Evolutionary conservation across 2,329 filamentous ascomycete species (phyloP).

Genomic region (Penicillium sp.): DNA sequence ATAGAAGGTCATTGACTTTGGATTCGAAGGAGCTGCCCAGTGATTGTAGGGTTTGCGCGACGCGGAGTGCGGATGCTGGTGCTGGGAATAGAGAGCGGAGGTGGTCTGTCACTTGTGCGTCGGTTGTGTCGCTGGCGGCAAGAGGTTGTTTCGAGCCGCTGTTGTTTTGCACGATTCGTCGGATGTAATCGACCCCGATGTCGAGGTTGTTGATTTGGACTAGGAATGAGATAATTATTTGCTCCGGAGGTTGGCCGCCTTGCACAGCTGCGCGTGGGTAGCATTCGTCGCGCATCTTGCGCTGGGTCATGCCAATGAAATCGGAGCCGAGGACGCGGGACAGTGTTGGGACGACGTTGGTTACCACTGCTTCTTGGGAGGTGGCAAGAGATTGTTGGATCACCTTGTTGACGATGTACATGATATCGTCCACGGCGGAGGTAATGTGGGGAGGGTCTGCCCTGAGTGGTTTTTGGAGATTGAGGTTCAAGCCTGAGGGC

Average conservation of each 20-base stretch:
- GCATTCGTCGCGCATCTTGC: slow-evolving; percentile 94
- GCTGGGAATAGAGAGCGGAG: slow-evolving; percentile 74
- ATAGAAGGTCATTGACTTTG: slow-evolving; percentile 78
- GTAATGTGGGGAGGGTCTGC: slow-evolving; percentile 87
- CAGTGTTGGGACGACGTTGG: slow-evolving; percentile 73
- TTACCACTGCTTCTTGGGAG: slow-evolving; percentile 74
- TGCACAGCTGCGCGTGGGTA: slow-evolving; percentile 79
- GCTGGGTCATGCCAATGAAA: slow-evolving; percentile 94
- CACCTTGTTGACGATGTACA: slow-evolving; percentile 97
- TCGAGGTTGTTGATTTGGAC: slow-evolving; percentile 96
- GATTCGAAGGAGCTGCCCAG: slow-evolving; percentile 70
- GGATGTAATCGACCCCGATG: slow-evolving; percentile 84
- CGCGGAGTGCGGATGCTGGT: slow-evolving; percentile 68
- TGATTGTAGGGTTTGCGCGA: slow-evolving; percentile 64
- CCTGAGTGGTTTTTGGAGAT: slow-evolving; percentile 67
- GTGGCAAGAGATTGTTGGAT: slow-evolving; percentile 84
- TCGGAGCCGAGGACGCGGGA: slow-evolving; percentile 79
- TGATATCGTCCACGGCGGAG: slow-evolving; percentile 94
- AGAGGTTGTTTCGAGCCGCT: slow-evolving; percentile 44
- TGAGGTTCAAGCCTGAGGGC: slow-evolving; percentile 75
- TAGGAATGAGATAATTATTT: slow-evolving; percentile 83
- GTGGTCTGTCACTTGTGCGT: slow-evolving; percentile 25
- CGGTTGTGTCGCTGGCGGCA: slow-evolving; percentile 1
- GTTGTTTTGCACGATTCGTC: slow-evolving; percentile 74
- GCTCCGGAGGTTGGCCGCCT: slow-evolving; percentile 80